Evolutionary conservation across 1,284 basidiomycete species (phyloP).

Genomic region (Apiotrichum montevideense): DNA sequence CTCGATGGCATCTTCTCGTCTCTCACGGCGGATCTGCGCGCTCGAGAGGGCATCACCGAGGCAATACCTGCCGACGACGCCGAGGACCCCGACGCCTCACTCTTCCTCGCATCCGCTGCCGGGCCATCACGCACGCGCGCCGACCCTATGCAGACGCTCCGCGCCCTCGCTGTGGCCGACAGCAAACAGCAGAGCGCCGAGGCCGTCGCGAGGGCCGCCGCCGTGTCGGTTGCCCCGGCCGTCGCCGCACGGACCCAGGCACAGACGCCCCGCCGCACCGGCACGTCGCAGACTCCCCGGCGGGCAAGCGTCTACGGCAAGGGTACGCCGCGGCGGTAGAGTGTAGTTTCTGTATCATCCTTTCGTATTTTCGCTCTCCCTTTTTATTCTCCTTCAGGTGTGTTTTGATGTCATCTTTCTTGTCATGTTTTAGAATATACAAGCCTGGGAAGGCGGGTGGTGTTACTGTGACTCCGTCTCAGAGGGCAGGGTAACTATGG

Average conservation of each 20-base stretch:
- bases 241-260: constrained; percentile 1
- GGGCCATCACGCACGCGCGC: constrained; percentile 4
- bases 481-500: too few species aligned
- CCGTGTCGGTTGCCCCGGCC: constrained; percentile 10
- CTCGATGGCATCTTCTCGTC: constrained; percentile 46
- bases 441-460: too few species aligned
- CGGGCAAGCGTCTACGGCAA: constrained; percentile 9
- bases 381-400: not conserved
- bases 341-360: not conserved
- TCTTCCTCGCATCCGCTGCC: constrained; percentile 21
- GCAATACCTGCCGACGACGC: constrained; percentile 14
- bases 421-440: not conserved
- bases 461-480: too few species aligned
- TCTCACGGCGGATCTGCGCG: constrained; percentile 37
- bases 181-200: constrained; percentile 25
- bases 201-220: constrained; percentile 30
- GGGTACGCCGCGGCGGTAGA: constrained; percentile 2
- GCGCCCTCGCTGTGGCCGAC: constrained; percentile 39
- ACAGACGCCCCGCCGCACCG: constrained; percentile 5
- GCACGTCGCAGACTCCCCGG: constrained; percentile 1
- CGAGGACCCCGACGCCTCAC: constrained; percentile 27
- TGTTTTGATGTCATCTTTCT: not conserved
- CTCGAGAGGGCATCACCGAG: constrained; percentile 26
- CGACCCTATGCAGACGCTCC: constrained; percentile 40
- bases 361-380: constrained; percentile 8